A percentile compares a stretch with the other conserved stretches of the same genome.
Evolutionary conservation across 768 basidiomycete species (phyloP).

Genomic region (Suillus subalutaceus): DNA sequence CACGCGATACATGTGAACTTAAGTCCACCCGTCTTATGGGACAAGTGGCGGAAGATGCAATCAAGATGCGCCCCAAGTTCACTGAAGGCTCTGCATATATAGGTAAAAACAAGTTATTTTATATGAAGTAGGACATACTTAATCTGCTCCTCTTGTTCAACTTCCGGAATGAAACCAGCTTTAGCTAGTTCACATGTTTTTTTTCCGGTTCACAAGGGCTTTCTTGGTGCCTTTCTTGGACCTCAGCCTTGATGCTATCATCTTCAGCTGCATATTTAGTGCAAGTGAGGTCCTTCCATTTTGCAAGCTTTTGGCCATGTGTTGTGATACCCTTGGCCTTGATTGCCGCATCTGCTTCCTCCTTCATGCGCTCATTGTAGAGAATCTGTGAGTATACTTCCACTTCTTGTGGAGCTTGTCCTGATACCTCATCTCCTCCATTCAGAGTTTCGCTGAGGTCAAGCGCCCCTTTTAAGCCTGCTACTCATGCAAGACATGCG

Average conservation of each 20-base stretch:
- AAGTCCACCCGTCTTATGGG: too few relatives aligned
- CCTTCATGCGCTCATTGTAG: not conserved
- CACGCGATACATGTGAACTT: not conserved
- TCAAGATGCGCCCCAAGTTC: not conserved
- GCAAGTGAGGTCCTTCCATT: not conserved
- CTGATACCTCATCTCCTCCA: not conserved
- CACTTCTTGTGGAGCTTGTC: not conserved
- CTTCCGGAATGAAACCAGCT: not conserved
- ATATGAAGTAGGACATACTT: not conserved
- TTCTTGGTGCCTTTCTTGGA: not conserved
- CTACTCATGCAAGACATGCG: not conserved
- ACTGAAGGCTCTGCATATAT: not conserved
- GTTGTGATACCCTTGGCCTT: not conserved
- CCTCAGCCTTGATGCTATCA: not conserved
- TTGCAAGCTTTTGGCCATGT: not conserved
- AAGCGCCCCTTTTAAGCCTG: not conserved
- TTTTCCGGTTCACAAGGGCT: not conserved
- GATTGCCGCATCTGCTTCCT: not conserved
- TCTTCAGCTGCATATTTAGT: not conserved
- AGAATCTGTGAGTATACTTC: not conserved
- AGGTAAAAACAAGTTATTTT: not conserved
- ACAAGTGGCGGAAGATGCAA: not conserved
- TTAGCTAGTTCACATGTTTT: not conserved
- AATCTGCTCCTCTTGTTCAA: not conserved
- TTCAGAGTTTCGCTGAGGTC: not conserved